Conservation (phyloP, 2,329 filamentous ascomycete species). For the Ophiosphaerella narmari region DNA sequence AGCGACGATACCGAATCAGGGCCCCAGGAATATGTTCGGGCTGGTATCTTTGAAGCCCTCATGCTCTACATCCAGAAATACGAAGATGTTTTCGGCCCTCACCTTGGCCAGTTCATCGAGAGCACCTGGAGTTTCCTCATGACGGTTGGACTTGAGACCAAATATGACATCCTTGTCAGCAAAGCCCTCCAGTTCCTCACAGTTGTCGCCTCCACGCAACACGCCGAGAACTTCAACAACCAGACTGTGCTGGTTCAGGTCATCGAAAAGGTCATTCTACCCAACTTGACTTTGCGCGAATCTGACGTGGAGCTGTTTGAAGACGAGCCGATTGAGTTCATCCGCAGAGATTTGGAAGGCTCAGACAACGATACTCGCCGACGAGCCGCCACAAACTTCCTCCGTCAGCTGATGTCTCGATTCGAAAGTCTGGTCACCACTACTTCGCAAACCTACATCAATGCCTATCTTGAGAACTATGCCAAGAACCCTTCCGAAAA, state of each 20-base stretch:
- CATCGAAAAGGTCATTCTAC: conserved; percentile 92
- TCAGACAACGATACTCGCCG: conserved; percentile 94
- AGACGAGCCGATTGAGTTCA: conserved; percentile 98
- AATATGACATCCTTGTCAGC: conserved; percentile 93
- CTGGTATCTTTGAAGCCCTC: conserved; percentile 89
- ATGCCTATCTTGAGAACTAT: conserved; percentile 78
- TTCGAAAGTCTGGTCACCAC: conserved; percentile 84
- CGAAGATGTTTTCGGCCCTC: conserved; percentile 85
- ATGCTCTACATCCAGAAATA: conserved; percentile 94
- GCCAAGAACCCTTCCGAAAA: conserved; percentile 68
- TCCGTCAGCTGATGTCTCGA: conserved; percentile 84
- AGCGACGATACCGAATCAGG: conserved; percentile 90
- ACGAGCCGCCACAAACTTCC: conserved; percentile 91
- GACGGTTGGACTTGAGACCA: conserved; percentile 81
- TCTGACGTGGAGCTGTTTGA: conserved; percentile 96
- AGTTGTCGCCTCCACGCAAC: conserved; percentile 76
- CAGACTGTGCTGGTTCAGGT: conserved; percentile 80
- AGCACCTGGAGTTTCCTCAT: conserved; percentile 92
- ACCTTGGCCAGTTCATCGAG: conserved; percentile 82
- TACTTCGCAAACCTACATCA: conserved; percentile 86
- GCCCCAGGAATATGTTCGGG: conserved; percentile 82
- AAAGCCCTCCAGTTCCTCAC: conserved; percentile 94
- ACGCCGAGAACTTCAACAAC: conserved; percentile 85
- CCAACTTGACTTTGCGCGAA: conserved; percentile 88
- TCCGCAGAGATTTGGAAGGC: conserved; percentile 90